These are phyloP conservation scores for Ascomycota sp. DNA, from an alignment of 2,329 filamentous ascomycete species.

Conservation along the genomic window DNA sequence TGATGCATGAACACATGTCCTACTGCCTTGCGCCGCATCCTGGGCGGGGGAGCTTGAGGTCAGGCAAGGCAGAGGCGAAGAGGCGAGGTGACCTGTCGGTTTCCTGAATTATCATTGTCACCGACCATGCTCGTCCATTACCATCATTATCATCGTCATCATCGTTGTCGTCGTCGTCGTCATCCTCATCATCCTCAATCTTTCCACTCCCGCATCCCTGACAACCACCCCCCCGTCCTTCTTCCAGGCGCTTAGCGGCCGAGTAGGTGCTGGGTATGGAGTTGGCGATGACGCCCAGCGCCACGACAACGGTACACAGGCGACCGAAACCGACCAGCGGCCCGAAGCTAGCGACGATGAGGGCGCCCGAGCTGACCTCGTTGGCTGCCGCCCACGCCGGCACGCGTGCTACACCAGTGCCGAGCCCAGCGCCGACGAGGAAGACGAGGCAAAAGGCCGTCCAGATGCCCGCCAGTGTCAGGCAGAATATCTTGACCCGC, in stretches of 20 bases:
- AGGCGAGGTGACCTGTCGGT: too few relatives aligned
- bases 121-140: too few relatives aligned
- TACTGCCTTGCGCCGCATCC: too few relatives aligned
- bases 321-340: constrained; percentile 34
- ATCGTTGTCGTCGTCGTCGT: too few relatives aligned
- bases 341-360: constrained; percentile 32
- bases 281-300: constrained; percentile 34
- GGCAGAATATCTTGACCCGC: constrained; percentile 42
- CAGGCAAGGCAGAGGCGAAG: too few relatives aligned
- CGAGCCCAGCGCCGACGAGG: constrained; percentile 34
- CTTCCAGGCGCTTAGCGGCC: constrained; percentile 36
- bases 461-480: constrained; percentile 49
- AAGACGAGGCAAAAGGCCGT: constrained; percentile 43
- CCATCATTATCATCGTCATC: too few relatives aligned
- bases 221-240: too few relatives aligned
- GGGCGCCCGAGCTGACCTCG: constrained; percentile 29
- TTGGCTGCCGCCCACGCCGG: constrained; percentile 30
- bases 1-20: too few relatives aligned
- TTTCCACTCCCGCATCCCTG: too few relatives aligned
- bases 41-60: too few relatives aligned
- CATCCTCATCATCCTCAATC: too few relatives aligned
- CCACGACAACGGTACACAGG: constrained; percentile 34
- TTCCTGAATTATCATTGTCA: too few relatives aligned
- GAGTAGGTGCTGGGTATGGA: constrained; percentile 35
- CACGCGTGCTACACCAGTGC: constrained; percentile 26